These are phyloP conservation scores for Suillus subluteus DNA, from an alignment of 768 basidiomycete species.

Conservation along the genomic window DNA sequence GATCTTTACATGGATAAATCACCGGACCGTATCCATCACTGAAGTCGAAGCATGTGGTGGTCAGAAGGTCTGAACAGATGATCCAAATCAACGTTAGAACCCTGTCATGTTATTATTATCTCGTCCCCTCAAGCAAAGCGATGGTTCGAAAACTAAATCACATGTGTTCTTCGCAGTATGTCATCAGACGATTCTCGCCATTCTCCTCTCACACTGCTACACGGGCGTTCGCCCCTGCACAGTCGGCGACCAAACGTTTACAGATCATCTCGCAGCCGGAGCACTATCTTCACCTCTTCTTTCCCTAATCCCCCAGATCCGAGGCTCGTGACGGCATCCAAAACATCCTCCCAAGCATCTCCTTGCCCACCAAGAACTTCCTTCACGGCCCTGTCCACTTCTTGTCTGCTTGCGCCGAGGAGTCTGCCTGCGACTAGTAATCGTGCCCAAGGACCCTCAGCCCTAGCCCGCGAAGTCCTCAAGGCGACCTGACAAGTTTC, in stretches of 20 bases:
- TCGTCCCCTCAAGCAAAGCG: background rate
- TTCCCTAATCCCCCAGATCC: slow-evolving; percentile 65
- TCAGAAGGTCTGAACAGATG: background rate
- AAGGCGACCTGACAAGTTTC: slow-evolving; percentile 74
- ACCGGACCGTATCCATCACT: background rate
- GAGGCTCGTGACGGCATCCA: slow-evolving; percentile 49
- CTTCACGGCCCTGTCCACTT: slow-evolving; percentile 35
- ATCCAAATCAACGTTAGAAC: no score
- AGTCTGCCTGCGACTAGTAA: slow-evolving; percentile 73
- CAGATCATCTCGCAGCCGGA: slow-evolving; percentile 50
- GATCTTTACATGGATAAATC: background rate
- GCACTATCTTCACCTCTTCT: slow-evolving; percentile 61
- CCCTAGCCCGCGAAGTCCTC: slow-evolving; percentile 45
- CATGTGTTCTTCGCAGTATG: background rate
- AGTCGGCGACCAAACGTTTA: slow-evolving; percentile 15
- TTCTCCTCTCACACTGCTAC: background rate
- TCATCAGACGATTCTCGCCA: background rate
- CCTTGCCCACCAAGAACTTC: slow-evolving; percentile 20
- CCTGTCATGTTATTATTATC: background rate
- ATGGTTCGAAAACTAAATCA: background rate
- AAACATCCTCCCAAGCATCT: slow-evolving; percentile 54
- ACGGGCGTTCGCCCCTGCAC: slow-evolving; percentile 2
- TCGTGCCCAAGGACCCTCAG: slow-evolving; percentile 78
- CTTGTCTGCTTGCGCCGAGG: slow-evolving; percentile 53
- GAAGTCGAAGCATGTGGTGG: background rate